Evolutionary conservation across 2,329 filamentous ascomycete genomes (phyloP).

Genomic region (Alternaria brassicae): DNA sequence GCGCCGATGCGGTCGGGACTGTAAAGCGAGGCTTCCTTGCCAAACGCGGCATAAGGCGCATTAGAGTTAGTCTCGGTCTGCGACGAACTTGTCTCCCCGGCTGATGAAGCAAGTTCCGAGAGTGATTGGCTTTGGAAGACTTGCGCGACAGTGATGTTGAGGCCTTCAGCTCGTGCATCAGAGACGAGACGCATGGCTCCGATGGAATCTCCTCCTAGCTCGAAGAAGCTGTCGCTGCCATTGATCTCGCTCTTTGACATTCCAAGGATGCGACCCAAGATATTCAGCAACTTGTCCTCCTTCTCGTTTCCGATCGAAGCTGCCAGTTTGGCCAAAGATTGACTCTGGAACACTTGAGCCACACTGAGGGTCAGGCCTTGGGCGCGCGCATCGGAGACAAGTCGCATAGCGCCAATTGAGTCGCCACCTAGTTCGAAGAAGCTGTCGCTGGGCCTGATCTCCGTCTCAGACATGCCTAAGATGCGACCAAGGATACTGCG

Average conservation of each 20-base stretch:
- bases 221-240: constrained; percentile 54
- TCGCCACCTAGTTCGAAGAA: constrained; percentile 59
- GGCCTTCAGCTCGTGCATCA: constrained; percentile 46
- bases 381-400: constrained; percentile 50
- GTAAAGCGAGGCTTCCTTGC: constrained; percentile 54
- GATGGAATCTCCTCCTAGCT: constrained; percentile 57
- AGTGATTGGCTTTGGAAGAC: constrained; percentile 56
- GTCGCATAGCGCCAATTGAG: constrained; percentile 55
- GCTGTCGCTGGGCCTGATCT: constrained; percentile 51
- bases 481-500: constrained; percentile 34
- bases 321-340: constrained; percentile 62
- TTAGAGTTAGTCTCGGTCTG: constrained; percentile 35
- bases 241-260: constrained; percentile 47
- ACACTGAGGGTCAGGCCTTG: constrained; percentile 51
- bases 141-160: constrained; percentile 53
- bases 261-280: constrained; percentile 40
- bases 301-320: constrained; percentile 51
- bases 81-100: constrained; percentile 38
- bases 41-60: constrained; percentile 62
- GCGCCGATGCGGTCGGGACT: constrained; percentile 59
- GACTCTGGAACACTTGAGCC: constrained; percentile 52
- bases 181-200: constrained; percentile 56
- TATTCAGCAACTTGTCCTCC: constrained; percentile 38
- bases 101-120: constrained; percentile 36
- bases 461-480: constrained; percentile 33